Evolutionary conservation across 257 asterid genomes (phyloP), one percentile per base, ranked within the genome.

Genomic region (Thymus quinquecostatus): DNA sequence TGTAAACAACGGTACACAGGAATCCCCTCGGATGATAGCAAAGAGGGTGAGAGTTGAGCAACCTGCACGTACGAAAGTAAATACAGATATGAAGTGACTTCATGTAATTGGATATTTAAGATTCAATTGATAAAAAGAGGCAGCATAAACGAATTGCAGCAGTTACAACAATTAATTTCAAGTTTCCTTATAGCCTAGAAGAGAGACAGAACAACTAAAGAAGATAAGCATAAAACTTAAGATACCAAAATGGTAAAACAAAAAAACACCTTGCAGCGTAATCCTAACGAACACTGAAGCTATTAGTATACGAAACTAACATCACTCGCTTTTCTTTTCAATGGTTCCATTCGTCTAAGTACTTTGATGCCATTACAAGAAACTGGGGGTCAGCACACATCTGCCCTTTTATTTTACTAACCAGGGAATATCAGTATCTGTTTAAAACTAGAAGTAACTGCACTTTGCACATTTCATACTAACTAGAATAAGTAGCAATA

Each of bases 1-100:
- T 94, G 99, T 65, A 88, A 86, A 81, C 96, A 88, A 56, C 97
- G 92, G 82, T 88, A 94, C 66, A 91, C 97, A 48, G 96, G 96
- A 34, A 91, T 97, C 51, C 96, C 97, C 75, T 91, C 97, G 28
- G 83, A 66, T 72, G 71, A 89, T 49, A 94, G 80, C 75, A 94
- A 82, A 65, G 95, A 85, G 5, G 98, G 98, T 8, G 98, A 94
- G 68, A 94, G 86, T 74, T 94, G 98, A 8, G 98, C 91, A 53
- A 94, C 95, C 98, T 94, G 88, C 81, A 84, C 27, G 59, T 49
- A 30, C 49, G 57, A 58, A 72, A 79, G 73, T 60, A 64, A 57
- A 54, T 47, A 66, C 9, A 10, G n/a, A 8, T 28, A 61, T 33
- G 28, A 32, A 49, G 49, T 12, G 43, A 51, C 50, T 34, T 65